These are phyloP conservation scores for Globisporangium alternatum DNA, from an alignment of 352 stramenopile species.

Conservation along the genomic window DNA sequence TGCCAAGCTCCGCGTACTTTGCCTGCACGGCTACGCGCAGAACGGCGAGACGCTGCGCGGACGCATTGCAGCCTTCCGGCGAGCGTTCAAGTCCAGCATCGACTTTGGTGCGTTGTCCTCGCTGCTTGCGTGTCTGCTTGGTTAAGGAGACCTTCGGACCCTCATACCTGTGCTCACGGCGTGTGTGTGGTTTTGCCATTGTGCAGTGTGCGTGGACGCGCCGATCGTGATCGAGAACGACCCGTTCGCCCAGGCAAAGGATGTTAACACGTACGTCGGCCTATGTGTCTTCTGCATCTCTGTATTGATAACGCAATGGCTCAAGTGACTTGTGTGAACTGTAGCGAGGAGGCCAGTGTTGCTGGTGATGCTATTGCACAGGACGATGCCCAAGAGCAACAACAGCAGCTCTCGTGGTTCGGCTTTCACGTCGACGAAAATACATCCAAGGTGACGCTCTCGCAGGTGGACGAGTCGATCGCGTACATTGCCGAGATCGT, in stretches of 20 bases:
- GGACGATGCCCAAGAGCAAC: constrained; percentile 27
- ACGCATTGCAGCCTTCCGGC: constrained; percentile 67
- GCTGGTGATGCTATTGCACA: constrained; percentile 18
- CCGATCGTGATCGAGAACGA: constrained; percentile 73
- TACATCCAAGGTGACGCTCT: constrained; percentile 38
- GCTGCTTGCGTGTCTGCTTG: background rate
- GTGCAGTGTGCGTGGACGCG: constrained; percentile 69
- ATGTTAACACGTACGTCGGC: constrained; percentile 34
- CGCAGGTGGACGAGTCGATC: constrained; percentile 57
- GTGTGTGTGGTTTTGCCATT: constrained; percentile 8
- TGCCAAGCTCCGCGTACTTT: constrained; percentile 73
- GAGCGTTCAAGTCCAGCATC: constrained; percentile 71
- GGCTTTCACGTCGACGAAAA: constrained; percentile 51
- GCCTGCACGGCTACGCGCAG: constrained; percentile 83
- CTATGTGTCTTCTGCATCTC: constrained; percentile 1
- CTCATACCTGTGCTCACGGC: background rate
- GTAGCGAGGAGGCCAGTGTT: background rate
- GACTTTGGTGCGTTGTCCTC: constrained; percentile 65
- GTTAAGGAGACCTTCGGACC: background rate
- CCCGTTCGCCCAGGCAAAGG: constrained; percentile 45
- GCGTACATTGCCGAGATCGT: constrained; percentile 64
- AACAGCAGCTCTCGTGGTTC: constrained; percentile 72
- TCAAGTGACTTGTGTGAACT: background rate
- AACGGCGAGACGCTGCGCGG: constrained; percentile 67
- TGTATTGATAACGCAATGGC: background rate